Evolutionary conservation across 148 eudicot species (phyloP).

Genomic region (Rhododendron simsii): DNA sequence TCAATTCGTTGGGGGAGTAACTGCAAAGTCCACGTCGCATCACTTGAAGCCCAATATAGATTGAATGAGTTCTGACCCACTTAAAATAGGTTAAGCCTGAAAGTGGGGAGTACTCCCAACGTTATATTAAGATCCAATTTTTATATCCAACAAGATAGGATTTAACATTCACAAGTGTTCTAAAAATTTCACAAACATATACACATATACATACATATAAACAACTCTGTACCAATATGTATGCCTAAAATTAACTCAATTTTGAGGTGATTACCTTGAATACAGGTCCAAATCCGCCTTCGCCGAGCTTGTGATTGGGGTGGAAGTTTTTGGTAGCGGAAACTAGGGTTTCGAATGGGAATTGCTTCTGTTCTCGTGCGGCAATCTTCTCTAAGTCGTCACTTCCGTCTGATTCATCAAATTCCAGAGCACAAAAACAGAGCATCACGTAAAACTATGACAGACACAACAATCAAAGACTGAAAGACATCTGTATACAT

Average conservation of each 20-base stretch:
- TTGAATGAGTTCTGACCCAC: too few relatives aligned
- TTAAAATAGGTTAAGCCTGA: background rate
- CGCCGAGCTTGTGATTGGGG: slow-evolving; percentile 65
- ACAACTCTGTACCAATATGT: background rate
- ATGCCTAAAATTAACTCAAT: background rate
- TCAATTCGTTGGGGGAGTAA: too few relatives aligned
- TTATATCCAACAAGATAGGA: background rate
- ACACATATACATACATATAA: background rate
- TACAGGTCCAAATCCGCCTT: slow-evolving; percentile 99
- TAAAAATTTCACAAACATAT: background rate
- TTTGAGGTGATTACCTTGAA: slow-evolving; percentile 50
- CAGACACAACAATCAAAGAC: background rate
- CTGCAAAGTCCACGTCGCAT: background rate
- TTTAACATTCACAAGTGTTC: background rate
- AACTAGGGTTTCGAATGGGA: slow-evolving; percentile 50
- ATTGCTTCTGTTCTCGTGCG: slow-evolving; percentile 67
- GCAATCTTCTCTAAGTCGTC: slow-evolving; percentile 68
- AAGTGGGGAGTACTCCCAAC: background rate
- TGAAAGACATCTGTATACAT: too few relatives aligned
- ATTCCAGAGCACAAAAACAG: background rate
- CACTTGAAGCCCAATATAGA: background rate
- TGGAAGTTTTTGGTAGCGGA: slow-evolving; percentile 73
- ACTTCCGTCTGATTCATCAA: slow-evolving; percentile 25
- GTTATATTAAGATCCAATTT: background rate
- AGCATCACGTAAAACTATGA: background rate